Evolutionary conservation across 2,329 filamentous ascomycete species (phyloP).

Genomic region (Penicillium sp.): DNA sequence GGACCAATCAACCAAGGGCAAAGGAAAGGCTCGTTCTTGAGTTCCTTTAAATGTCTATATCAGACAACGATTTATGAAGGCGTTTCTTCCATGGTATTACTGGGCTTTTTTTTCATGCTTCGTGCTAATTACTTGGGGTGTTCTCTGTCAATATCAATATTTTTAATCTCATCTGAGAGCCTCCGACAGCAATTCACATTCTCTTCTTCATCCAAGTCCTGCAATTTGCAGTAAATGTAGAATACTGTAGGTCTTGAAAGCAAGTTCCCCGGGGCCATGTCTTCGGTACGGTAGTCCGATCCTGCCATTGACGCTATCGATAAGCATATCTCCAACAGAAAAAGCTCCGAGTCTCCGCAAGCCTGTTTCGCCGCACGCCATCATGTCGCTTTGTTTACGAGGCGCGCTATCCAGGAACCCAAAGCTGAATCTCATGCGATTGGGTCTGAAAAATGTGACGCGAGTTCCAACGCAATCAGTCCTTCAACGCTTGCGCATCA

Average conservation of each 20-base stretch:
- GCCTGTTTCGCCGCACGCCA: constrained; percentile 7
- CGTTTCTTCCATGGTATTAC: constrained; percentile 13
- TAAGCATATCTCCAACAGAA: constrained; percentile 19
- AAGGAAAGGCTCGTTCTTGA: constrained; percentile 36
- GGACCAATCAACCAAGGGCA: constrained; percentile 37
- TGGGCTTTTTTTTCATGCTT: constrained; percentile 8
- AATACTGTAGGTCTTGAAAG: no score
- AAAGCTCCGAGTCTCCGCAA: constrained; percentile 23
- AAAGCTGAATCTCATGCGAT: constrained; percentile 7
- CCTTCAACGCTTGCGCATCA: background rate
- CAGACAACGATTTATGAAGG: constrained; percentile 20
- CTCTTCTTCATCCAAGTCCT: background rate
- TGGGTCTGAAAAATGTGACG: background rate
- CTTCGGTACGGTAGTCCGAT: constrained; percentile 13
- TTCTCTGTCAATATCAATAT: constrained; percentile 10
- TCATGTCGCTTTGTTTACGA: constrained; percentile 32
- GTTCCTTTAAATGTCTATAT: constrained; percentile 5
- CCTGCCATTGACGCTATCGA: constrained; percentile 26
- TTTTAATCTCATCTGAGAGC: background rate
- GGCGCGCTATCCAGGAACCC: constrained; percentile 23
- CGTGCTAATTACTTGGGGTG: constrained; percentile 2
- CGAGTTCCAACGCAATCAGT: background rate
- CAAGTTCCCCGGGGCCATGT: no score
- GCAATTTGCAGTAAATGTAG: no score
- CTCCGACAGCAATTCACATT: background rate